phyloP scores from a whole-genome alignment of 176 grass and related monocot genomes.

The sorghum (Sorghum bicolor) region Sorghum_bicolor_NCBIv3 NC_012872.2:66221501-66222000 shows the following conservation, averaged over 20 bases:
- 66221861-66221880: neutral
- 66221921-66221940: neutral
- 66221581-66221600: constrained; percentile 82
- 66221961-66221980: constrained; percentile 8
- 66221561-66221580: constrained; percentile 12
- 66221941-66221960: neutral
- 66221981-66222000: constrained; percentile 25
- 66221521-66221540: neutral
- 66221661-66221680: constrained; percentile 91
- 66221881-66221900: neutral
- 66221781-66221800: neutral
- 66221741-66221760: constrained; percentile 61
- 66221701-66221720: constrained; percentile 66
- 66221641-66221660: constrained; percentile 79
- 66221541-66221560: neutral
- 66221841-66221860: neutral
- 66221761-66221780: constrained; percentile 17
- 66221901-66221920: neutral
- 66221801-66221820: neutral
- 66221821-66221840: neutral
- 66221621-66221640: constrained; percentile 93
- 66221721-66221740: constrained; percentile 77
- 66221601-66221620: constrained; percentile 99
- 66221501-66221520: neutral
- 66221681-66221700: constrained; percentile 77